These are phyloP conservation scores for Nephelium lappaceum DNA, from an alignment of 345 rosid species.

Conservation along the genomic window DNA sequence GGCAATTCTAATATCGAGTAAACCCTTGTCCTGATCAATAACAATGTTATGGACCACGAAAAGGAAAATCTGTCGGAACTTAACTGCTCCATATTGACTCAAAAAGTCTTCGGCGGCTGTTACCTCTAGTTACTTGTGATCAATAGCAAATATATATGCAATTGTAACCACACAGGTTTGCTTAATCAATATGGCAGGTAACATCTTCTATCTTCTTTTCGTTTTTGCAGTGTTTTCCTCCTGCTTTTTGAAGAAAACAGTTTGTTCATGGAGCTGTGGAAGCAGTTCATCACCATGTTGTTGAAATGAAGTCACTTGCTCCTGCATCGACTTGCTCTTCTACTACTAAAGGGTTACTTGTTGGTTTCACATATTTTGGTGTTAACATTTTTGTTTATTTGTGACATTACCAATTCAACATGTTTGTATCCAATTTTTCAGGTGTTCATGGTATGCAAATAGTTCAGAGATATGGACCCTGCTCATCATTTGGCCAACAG, in stretches of 20 bases:
- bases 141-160: background rate
- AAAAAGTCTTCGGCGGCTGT: no score
- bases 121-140: no score
- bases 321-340: background rate
- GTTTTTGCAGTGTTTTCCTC: background rate
- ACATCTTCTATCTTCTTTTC: background rate
- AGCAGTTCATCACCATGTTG: background rate
- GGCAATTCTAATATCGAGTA: no score
- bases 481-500: constrained; percentile 4
- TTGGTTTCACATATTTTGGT: background rate
- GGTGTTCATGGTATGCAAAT: background rate
- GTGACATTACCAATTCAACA: no score
- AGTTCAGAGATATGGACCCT: constrained; percentile 13
- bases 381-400: background rate
- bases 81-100: no score
- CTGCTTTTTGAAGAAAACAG: background rate
- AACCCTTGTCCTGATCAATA: no score
- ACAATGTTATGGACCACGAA: no score
- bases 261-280: background rate
- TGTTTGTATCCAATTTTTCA: background rate
- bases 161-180: background rate
- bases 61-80: no score
- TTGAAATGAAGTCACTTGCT: background rate
- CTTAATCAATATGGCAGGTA: background rate
- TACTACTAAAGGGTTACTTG: background rate